A percentile compares a stretch with the other conserved stretches of the same genome.
Evolutionary conservation across 2,329 filamentous ascomycete genomes (phyloP).

Genomic region (Leptographium radiaticola): DNA sequence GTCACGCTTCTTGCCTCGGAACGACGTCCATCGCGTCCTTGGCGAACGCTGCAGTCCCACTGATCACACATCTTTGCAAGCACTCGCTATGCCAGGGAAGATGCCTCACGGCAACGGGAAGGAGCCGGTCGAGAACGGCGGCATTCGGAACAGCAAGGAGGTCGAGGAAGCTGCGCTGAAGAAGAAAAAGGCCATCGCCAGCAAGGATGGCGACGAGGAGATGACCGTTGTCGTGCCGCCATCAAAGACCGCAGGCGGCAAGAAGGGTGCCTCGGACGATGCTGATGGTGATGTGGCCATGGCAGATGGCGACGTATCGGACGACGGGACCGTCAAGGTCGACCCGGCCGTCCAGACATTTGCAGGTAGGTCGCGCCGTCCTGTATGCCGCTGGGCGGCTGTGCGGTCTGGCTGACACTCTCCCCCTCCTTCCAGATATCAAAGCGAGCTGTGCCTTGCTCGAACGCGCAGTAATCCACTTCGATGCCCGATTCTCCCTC

Average conservation of each 20-base stretch:
- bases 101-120: conserved; percentile 61
- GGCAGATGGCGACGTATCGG: conserved; percentile 43
- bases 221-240: conserved; percentile 73
- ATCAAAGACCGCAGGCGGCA: conserved; percentile 19
- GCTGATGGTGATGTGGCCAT: conserved; percentile 59
- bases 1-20: not conserved
- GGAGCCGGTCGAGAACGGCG: conserved; percentile 55
- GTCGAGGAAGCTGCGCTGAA: conserved; percentile 46
- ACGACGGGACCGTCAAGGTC: conserved; percentile 39
- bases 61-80: conserved; percentile 1
- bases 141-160: conserved; percentile 51
- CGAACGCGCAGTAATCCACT: conserved; percentile 81
- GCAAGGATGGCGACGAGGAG: conserved; percentile 65
- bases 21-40: not conserved
- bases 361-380: conserved; percentile 33
- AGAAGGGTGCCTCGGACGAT: conserved; percentile 34
- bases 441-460: conserved; percentile 86
- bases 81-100: conserved; percentile 52
- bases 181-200: conserved; percentile 47
- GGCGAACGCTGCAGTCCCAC: not conserved
- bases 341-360: conserved; percentile 48
- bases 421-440: conserved; percentile 55
- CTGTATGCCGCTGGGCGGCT: not conserved
- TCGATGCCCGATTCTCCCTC: conserved; percentile 90
- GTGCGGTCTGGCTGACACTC: not conserved